Conservation (phyloP, 805 yeast species). For the Spathaspora gorwiae region DNA sequence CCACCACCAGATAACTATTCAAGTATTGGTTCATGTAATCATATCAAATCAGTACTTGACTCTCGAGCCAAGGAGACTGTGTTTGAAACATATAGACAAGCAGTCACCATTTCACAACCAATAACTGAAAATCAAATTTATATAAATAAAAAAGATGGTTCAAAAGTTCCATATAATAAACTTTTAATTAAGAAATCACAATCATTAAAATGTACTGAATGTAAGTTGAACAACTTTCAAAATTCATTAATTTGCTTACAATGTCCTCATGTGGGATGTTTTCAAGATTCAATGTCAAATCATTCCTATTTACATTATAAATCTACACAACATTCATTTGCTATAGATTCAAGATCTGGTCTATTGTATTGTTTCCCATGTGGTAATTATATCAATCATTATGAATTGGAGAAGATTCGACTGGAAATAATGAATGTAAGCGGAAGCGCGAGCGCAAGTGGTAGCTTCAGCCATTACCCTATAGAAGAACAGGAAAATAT, state of each 20-base stretch:
- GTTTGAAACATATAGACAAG: slow-evolving; percentile 47
- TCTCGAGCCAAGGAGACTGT: slow-evolving; percentile 49
- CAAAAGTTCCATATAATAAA: slow-evolving; percentile 29
- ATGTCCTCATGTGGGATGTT: slow-evolving; percentile 73
- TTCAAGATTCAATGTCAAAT: slow-evolving; percentile 21
- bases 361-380: slow-evolving; percentile 78
- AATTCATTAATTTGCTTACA: slow-evolving; percentile 63
- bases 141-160: slow-evolving; percentile 33
- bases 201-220: slow-evolving; percentile 49
- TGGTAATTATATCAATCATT: slow-evolving; percentile 63
- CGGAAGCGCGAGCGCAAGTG: no score
- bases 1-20: slow-evolving; percentile 7
- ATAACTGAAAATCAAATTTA: slow-evolving; percentile 20
- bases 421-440: slow-evolving; percentile 1
- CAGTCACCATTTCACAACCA: slow-evolving; percentile 42
- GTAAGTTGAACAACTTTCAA: slow-evolving; percentile 38
- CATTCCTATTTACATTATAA: slow-evolving; percentile 33
- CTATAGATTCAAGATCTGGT: slow-evolving; percentile 63
- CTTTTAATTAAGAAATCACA: slow-evolving; percentile 39
- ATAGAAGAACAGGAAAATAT: neutral
- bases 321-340: slow-evolving; percentile 31
- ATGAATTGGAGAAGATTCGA: slow-evolving; percentile 51
- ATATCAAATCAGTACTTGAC: slow-evolving; percentile 43
- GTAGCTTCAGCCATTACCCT: neutral
- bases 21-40: slow-evolving; percentile 40